phyloP scores from a whole-genome alignment of 2,329 filamentous ascomycete species.

The Sordariomycetes sp. region DNA sequence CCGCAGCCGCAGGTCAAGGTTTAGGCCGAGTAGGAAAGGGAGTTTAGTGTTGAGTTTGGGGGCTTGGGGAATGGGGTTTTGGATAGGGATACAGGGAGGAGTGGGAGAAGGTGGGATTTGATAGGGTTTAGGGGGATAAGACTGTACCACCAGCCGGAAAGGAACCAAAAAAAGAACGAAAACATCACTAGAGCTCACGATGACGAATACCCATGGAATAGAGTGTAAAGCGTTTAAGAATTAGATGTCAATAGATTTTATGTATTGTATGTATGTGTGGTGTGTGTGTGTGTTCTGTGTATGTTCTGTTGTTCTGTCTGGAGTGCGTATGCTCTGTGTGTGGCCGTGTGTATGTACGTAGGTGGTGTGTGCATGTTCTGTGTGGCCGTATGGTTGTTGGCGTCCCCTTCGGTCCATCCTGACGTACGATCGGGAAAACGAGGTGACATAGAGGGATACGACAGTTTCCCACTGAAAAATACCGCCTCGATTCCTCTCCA shows the following conservation, averaged over 20 bases:
- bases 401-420: no score
- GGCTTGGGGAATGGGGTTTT: neutral
- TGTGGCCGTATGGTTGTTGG: no score
- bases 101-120: neutral
- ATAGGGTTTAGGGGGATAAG: neutral
- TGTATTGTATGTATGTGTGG: neutral
- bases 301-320: no score
- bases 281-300: neutral
- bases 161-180: neutral
- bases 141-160: neutral
- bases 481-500: neutral
- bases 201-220: neutral
- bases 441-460: no score
- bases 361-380: no score
- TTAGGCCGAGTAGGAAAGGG: no score
- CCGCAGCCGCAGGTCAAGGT: conserved; percentile 22
- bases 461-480: no score
- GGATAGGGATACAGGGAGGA: neutral
- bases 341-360: no score
- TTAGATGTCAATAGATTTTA: neutral
- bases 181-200: neutral
- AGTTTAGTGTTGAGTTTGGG: no score
- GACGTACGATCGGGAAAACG: no score
- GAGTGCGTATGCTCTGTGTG: no score
- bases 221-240: neutral